Base-by-base conservation (phyloP, 805 yeast species). In the Hanseniaspora vineae region DNA sequence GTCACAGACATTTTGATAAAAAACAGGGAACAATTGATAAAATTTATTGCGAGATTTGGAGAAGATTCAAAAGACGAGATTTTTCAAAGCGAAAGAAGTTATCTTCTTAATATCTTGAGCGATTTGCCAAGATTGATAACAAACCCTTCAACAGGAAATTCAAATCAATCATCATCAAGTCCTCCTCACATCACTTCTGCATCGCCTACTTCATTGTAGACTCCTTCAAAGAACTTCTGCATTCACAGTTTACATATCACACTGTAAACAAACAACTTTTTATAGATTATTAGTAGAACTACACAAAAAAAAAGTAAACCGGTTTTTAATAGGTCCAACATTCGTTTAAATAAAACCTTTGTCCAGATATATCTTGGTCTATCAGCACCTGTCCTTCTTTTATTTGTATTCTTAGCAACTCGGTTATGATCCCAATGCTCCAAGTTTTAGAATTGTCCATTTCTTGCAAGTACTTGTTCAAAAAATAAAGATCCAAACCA, bases 1-100 rank as follows among this genome's bases (percentile, higher is more conserved):
- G 79, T 92, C 2, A 66, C 75, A 47, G 96, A 90, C 62, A 84
- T 90, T 18, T 69, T 92, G 54, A 76, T 80, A 43, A 88, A 89
- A 59, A 92, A 92, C 64, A 78, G 87, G 58, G 83, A 78, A 39
- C 85, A 84, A 58, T 73, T 90, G 52, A 62, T 89, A 37, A 70
- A 71, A 32, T 87, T 85, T 59, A 73, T 90, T 50, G 74, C 76
- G 44, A 73, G 71, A 37, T 85, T 88, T 59, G 72, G 78, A 12
- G 75, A 70, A 37, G 72, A 74, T 42, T 66, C 78, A 57, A 71
- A 76, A 54, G 85, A 81, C 58, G 70, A 77, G 15, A 71, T 72
- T 31, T 80, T 86, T 58, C 68, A 74, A 37, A 90, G 82, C 49
- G 98, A 92, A 63, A 80, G 83, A 56, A 84, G 78, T 48, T 92